phyloP scores from a whole-genome alignment of 2,329 filamentous ascomycete genomes.

The Trichoderma gracile region DNA sequence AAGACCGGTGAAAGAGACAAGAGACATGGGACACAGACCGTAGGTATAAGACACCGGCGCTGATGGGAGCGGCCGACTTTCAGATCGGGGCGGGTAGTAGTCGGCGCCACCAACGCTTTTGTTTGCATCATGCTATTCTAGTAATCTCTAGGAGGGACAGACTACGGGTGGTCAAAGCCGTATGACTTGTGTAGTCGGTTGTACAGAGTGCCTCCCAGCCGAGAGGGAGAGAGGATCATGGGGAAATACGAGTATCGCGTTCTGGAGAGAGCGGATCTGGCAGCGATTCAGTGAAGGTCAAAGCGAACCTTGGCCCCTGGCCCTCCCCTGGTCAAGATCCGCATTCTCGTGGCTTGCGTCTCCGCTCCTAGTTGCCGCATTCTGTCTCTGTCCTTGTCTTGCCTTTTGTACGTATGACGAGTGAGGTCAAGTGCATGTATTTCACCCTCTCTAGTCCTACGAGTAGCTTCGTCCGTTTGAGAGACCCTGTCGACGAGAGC shows the following conservation, averaged over 20 bases:
- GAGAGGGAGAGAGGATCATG: background rate
- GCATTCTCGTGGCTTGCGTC: background rate
- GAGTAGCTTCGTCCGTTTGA: too few relatives aligned
- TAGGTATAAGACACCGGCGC: background rate
- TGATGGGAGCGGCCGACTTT: slow-evolving; percentile 15
- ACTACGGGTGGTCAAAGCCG: too few relatives aligned
- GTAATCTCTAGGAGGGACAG: too few relatives aligned
- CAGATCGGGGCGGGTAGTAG: background rate
- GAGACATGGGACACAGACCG: background rate
- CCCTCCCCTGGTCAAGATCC: background rate
- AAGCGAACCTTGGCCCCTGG: background rate
- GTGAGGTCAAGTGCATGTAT: too few relatives aligned
- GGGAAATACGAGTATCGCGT: background rate
- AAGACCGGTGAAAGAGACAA: background rate
- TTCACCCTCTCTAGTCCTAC: too few relatives aligned
- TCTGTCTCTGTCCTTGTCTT: background rate
- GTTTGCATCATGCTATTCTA: too few relatives aligned
- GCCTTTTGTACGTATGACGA: too few relatives aligned
- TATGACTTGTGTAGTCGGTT: too few relatives aligned
- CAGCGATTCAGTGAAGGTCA: background rate
- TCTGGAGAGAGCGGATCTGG: background rate
- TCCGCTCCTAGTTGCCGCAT: slow-evolving; percentile 5
- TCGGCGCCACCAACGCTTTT: background rate
- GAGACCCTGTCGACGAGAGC: too few relatives aligned
- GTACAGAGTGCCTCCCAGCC: too few relatives aligned